Percentiles rank a stretch among this genome's conserved stretches.
These are phyloP conservation scores for Talaromyces piceae DNA, from an alignment of 2,329 filamentous ascomycete genomes.

Conservation along the genomic window DNA sequence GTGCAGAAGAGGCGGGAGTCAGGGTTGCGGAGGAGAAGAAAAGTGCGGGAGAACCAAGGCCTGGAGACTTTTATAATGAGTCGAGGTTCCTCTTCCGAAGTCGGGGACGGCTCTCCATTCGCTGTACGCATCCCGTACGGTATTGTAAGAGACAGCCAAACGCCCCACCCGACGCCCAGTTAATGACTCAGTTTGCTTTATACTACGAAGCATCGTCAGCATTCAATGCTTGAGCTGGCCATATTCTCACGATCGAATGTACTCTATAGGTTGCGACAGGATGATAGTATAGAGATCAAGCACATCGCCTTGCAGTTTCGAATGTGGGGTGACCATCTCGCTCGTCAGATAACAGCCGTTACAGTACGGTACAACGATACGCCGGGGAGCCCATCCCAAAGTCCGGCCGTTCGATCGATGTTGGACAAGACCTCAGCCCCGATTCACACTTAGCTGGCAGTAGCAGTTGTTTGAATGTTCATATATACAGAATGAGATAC, in stretches of 20 bases:
- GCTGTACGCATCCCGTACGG: neutral
- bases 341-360: neutral
- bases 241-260: no score
- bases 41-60: neutral
- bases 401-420: constrained; percentile 1
- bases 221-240: neutral
- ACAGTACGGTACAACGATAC: constrained; percentile 3
- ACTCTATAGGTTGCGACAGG: no score
- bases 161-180: neutral
- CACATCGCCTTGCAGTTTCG: no score
- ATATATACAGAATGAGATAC: neutral
- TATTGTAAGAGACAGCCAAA: neutral
- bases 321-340: no score
- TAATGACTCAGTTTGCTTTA: no score
- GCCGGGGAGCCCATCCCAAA: constrained; percentile 6
- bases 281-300: no score
- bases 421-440: neutral
- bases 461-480: neutral
- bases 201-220: neutral
- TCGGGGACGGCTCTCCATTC: neutral
- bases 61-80: neutral
- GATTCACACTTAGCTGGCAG: neutral
- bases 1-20: constrained; percentile 1
- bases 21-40: constrained; percentile 3
- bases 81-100: neutral